Conservation (phyloP, 805 yeast genomes). For the Pichia pseudocactophila region DNA sequence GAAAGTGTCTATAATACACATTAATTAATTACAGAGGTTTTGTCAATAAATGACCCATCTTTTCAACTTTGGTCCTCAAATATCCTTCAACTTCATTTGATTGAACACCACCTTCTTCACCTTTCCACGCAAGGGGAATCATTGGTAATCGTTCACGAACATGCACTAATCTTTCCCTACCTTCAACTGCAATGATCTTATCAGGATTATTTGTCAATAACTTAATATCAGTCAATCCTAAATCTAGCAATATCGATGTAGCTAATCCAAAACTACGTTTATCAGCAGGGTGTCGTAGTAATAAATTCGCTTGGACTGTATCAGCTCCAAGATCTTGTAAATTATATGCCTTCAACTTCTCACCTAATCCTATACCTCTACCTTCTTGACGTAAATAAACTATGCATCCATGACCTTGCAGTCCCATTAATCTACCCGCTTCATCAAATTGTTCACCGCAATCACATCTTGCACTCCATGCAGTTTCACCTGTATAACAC, state of each 20-base stretch:
- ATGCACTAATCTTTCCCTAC: constrained; percentile 59
- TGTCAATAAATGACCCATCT: constrained; percentile 91
- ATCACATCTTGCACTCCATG: constrained; percentile 98
- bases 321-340: constrained; percentile 97
- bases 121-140: constrained; percentile 92
- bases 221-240: constrained; percentile 64
- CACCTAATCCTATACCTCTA: constrained; percentile 97
- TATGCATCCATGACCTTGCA: constrained; percentile 82
- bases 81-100: constrained; percentile 88
- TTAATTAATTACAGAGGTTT: constrained; percentile 20
- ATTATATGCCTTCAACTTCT: constrained; percentile 92
- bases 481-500: constrained; percentile 98
- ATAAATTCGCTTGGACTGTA: constrained; percentile 90
- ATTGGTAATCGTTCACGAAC: constrained; percentile 91
- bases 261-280: constrained; percentile 92
- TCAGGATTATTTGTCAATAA: constrained; percentile 93
- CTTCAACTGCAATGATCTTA: constrained; percentile 90
- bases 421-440: constrained; percentile 90
- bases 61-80: constrained; percentile 83
- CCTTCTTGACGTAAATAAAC: constrained; percentile 97
- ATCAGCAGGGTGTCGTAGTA: constrained; percentile 95
- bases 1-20: background rate
- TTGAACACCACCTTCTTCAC: constrained; percentile 53
- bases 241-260: constrained; percentile 81
- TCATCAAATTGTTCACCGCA: constrained; percentile 99